Base-by-base conservation (phyloP, 73 alveolate genomes). In the Blepharisma japonicum region DNA sequence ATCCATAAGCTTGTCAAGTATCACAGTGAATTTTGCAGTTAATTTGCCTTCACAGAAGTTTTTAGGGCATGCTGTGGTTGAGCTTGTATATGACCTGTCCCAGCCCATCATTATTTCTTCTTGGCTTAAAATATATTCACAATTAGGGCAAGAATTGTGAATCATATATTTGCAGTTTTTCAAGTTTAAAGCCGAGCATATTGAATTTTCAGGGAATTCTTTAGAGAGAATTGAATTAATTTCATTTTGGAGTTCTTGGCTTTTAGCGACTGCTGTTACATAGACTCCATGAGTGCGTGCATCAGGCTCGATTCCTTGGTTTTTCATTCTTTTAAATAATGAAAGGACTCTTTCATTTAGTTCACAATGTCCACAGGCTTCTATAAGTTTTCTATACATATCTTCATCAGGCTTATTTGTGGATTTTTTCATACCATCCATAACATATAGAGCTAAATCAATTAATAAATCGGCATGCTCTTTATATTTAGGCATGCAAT, bases 361-460 rank as follows among this genome's bases (percentile, higher is more conserved):
- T 68, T 77, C 78, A 55, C 94, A 86, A 23, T 77, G 61, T 45
- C 88, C 88, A 66, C 94, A 86, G 23, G 94, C 87, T 55, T 86
- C 94, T 51, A 86, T 81, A 3, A 86, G 56, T 67, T 83, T 86
- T 76, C 87, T 82, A 68, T 80, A 86, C 25, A 86, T 55, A 61
- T 55, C 50, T 55, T 86, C 94, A 21, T 61, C 68, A 9, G 82
- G 87, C 42, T 71, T 77, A 32, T 32, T 32, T 32, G 42, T 32
- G 42, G 42, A 32, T 32, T 32, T 32, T 55, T 68, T 82, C 7
- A 82, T 55, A 25, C 78, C 55, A 56, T 82, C 83, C 25, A 86
- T 74, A 7, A 86, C 68, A 9, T 80, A 54, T 77, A 68, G 76
- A 4, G 88, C 78, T 47, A 79, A 68, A 9, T 68, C 39, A 27